Conservation (phyloP, 768 basidiomycete species). For the Pisolithus marmoratus region DNA sequence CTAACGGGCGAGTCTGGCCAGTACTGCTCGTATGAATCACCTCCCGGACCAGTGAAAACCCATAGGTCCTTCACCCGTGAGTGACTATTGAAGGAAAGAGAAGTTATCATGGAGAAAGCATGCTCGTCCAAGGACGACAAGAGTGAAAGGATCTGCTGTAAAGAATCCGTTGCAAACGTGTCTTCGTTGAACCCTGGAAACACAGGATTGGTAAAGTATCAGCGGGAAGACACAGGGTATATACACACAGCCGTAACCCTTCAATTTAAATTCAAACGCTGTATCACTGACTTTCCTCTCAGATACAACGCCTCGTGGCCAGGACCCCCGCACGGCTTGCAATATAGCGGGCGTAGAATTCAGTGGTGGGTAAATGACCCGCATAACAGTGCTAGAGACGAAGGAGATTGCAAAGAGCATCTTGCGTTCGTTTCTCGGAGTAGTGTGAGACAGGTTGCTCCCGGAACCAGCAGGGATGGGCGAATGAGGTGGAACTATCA, state of each 20-base stretch:
- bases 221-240: slow-evolving; percentile 5
- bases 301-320: slow-evolving; percentile 74
- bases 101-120: slow-evolving; percentile 62
- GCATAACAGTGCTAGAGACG: slow-evolving; percentile 57
- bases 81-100: slow-evolving; percentile 64
- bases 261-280: slow-evolving; percentile 75
- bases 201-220: slow-evolving; percentile 13
- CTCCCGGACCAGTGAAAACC: slow-evolving; percentile 61
- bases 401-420: slow-evolving; percentile 72
- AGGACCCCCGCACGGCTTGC: slow-evolving; percentile 70
- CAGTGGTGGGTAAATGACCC: slow-evolving; percentile 73
- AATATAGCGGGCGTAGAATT: slow-evolving; percentile 74
- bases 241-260: slow-evolving; percentile 70
- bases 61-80: slow-evolving; percentile 74
- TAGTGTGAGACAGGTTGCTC: slow-evolving; percentile 32
- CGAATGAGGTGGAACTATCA: slow-evolving; percentile 34
- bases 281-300: slow-evolving; percentile 72
- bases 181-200: slow-evolving; percentile 72
- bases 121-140: slow-evolving; percentile 62
- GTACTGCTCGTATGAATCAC: slow-evolving; percentile 23
- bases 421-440: slow-evolving; percentile 28
- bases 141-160: slow-evolving; percentile 63
- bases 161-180: slow-evolving; percentile 67
- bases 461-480: slow-evolving; percentile 36
- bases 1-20: slow-evolving; percentile 32